Base-by-base conservation (phyloP, 2,329 filamentous ascomycete genomes). In the Ascochyta clinopodiicola region DNA sequence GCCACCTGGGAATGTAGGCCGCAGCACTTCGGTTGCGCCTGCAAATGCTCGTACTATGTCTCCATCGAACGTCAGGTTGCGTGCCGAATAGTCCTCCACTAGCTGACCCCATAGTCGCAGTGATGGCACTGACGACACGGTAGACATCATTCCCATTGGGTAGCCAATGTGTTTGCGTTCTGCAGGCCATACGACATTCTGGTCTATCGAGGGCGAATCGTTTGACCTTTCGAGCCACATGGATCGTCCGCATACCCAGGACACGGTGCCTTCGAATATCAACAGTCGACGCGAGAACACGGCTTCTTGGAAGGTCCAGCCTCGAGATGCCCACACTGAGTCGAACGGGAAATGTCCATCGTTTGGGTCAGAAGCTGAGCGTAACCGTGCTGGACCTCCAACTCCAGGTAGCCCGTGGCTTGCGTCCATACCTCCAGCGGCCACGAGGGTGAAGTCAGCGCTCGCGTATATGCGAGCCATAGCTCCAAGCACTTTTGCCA, bases 241-340 rank as follows among this genome's bases (percentile, higher is more conserved):
- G 7, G 8, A 22, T 17, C 17, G 25, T 1, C 46, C 46, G 19
- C 48, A 51, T 22, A 51, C 13, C 48, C 48, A 53, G 7, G 27
- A 38, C 15, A 42, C 37, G 13, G 12, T 15, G 4, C n/a, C 35
- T 19, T 21, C 37, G 82, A 84, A 0, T 86, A 86, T 0, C 86
- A 88, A 38, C 89, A 81, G 0, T 2, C 50, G 84, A 80, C 34
- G 83, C 80, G 3, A 80, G 48, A 51, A 51, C 4, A 45, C 25
- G 4, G 24, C 36, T 24, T 51, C 40, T 3, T 51, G 48, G 25
- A 44, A 51, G 2, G 48, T 45, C 40, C 40, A 51, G 5, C 40
- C 48, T 19, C 48, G 31, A 6, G 13, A 8, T 4, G 24, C 24
- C 40, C 48, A 51, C 5, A 13, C 5, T 5, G 48, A 44, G 34